Conservation (phyloP, 75 land plant genomes). For the Sequoiadendron giganteum region DNA sequence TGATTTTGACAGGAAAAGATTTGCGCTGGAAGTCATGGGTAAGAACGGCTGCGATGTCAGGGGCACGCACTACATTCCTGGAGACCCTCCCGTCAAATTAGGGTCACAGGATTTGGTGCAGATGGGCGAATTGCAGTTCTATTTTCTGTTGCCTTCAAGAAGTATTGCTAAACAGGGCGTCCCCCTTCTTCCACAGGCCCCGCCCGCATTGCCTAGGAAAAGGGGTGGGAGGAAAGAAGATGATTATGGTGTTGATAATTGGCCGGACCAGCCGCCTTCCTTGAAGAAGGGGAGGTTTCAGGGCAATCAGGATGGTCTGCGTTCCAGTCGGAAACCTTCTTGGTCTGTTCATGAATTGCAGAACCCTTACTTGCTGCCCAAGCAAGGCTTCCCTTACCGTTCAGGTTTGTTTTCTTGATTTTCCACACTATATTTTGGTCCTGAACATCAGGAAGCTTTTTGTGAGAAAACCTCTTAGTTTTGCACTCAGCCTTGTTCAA, state of each 20-base stretch:
- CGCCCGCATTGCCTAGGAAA: neutral
- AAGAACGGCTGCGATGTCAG: constrained; percentile 95
- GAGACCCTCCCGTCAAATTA: constrained; percentile 80
- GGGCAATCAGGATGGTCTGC: neutral
- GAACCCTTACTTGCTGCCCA: neutral
- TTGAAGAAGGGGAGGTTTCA: constrained; percentile 3
- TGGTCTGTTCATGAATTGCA: neutral
- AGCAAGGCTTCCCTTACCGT: constrained; percentile 7
- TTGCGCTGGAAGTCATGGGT: constrained; percentile 91
- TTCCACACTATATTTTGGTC: neutral
- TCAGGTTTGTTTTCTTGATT: constrained; percentile 7
- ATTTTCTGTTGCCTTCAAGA: constrained; percentile 73
- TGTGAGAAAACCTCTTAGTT: neutral
- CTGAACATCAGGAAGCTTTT: too few species aligned
- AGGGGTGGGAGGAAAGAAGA: constrained; percentile 8
- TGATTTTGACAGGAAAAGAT: constrained; percentile 88
- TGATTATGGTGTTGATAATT: neutral
- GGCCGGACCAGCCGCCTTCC: neutral
- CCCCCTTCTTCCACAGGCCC: constrained; percentile 6
- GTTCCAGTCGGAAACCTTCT: neutral
- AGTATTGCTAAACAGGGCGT: neutral
- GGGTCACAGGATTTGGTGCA: constrained; percentile 95
- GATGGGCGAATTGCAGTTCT: constrained; percentile 96
- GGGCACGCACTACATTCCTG: constrained; percentile 82
- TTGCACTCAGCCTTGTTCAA: neutral